phyloP scores from a whole-genome alignment of 148 eudicot genomes.

The Fallopia convolvulus region DNA sequence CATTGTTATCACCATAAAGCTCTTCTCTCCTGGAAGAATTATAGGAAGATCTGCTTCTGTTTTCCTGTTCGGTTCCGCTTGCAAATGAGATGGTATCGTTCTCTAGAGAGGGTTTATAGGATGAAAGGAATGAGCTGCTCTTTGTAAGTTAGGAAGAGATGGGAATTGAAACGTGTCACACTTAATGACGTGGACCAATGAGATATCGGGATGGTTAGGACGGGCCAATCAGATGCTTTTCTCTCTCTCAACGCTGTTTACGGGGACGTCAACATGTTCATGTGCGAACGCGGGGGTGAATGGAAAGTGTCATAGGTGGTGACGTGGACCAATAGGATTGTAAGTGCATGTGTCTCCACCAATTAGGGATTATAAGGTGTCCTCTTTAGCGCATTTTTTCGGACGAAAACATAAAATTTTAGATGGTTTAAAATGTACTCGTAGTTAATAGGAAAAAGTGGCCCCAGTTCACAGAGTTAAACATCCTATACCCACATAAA shows the following conservation, averaged over 20 bases:
- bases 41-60: neutral
- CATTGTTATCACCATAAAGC: neutral
- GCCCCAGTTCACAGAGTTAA: no score
- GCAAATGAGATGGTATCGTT: neutral
- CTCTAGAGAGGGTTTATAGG: neutral
- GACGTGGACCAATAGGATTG: slow-evolving; percentile 11
- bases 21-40: neutral
- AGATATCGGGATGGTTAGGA: neutral
- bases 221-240: neutral
- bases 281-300: neutral
- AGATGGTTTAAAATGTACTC: no score
- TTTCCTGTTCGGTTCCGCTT: neutral
- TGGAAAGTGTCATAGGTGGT: slow-evolving; percentile 8
- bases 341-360: neutral
- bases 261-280: slow-evolving; percentile 6
- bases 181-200: slow-evolving; percentile 11
- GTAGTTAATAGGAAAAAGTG: no score
- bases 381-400: no score
- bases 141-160: neutral
- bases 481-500: no score
- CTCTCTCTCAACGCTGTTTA: slow-evolving; percentile 6
- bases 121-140: neutral
- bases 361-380: no score
- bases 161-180: slow-evolving; percentile 6
- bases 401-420: no score